Base-by-base conservation (phyloP, 805 yeast genomes). In the Nakazawaea anatomiae region DNA sequence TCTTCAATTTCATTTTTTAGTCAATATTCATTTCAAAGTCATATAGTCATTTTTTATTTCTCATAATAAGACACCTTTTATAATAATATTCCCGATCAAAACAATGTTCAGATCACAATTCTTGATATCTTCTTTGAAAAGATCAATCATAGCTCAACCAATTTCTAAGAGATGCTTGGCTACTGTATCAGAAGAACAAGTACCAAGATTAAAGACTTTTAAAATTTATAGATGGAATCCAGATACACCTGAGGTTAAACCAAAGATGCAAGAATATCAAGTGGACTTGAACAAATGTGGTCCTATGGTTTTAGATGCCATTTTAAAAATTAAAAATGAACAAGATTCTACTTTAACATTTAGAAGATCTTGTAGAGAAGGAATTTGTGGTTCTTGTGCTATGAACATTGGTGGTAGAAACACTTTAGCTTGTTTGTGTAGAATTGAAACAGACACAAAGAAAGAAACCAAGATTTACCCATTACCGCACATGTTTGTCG, bases 321-420 rank as follows among this genome's bases (percentile, higher is more conserved):
- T 94, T 54, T 71, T 94, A 58, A 91, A 91, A 73, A 90, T 94
- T 72, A 94, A 94, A 73, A 90, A 92, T 70, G 99, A 94, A 73
- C 95, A 89, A 72, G 99, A 94, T 69, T 71, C 97, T 44, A 88
- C 97, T 34, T 80, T 94, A 67, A 94, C 99, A 5, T 88, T 94
- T 73, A 85, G 99, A 76, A 85, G 99, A 73, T 90, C 97, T 42
- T 94, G 99, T 76, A 89, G 99, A 76, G 99, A 94, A 75, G 99
- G 99, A 63, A 94, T 94, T 59, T 94, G 99, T 77, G 99, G 99
- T 51, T 92, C 98, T 6, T 94, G 99, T 77, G 99, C 99, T 60
- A 94, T 94, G 99, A 94, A 94, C 78, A 94, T 94, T 70, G 96
- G 96, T 58, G 99, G 99, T 60, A 80, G 87, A 69, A 94, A 94